phyloP scores from a whole-genome alignment of 2,329 filamentous ascomycete species.

The Blastomyces silverae region DNA sequence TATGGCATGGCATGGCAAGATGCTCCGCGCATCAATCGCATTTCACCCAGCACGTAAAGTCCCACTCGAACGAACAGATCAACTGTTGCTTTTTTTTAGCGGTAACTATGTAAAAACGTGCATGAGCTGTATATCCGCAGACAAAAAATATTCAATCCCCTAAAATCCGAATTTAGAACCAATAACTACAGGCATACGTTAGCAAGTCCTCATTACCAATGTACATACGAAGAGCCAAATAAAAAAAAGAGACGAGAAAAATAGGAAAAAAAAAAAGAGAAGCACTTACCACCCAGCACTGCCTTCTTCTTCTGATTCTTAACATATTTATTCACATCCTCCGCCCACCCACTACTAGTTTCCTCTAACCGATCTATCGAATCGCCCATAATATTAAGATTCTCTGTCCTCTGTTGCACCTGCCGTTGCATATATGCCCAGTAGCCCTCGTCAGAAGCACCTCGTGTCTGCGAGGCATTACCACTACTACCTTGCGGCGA shows the following conservation, averaged over 20 bases:
- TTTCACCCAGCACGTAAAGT: background rate
- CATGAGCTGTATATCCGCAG: background rate
- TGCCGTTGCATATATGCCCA: slow-evolving; percentile 78
- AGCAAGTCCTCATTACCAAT: background rate
- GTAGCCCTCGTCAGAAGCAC: slow-evolving; percentile 56
- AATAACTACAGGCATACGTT: slow-evolving; percentile 27
- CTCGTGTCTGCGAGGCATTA: background rate
- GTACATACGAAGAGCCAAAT: background rate
- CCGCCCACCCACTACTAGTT: slow-evolving; percentile 73
- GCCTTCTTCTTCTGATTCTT: slow-evolving; percentile 80
- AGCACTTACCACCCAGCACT: slow-evolving; percentile 56
- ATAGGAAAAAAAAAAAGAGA: background rate
- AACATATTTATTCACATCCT: slow-evolving; percentile 83
- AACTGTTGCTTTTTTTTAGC: background rate
- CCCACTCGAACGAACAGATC: background rate
- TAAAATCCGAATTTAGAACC: slow-evolving; percentile 42
- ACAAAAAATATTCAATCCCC: slow-evolving; percentile 9
- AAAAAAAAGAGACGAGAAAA: background rate
- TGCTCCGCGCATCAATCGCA: background rate
- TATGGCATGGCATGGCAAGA: background rate
- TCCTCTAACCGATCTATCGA: slow-evolving; percentile 75
- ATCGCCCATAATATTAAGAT: slow-evolving; percentile 73
- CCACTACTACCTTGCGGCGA: background rate
- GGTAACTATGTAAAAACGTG: background rate
- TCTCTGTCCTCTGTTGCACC: slow-evolving; percentile 84